Evolutionary conservation across 2,329 filamentous ascomycete genomes (phyloP).

Genomic region (Aureobasidium leucospermi): DNA sequence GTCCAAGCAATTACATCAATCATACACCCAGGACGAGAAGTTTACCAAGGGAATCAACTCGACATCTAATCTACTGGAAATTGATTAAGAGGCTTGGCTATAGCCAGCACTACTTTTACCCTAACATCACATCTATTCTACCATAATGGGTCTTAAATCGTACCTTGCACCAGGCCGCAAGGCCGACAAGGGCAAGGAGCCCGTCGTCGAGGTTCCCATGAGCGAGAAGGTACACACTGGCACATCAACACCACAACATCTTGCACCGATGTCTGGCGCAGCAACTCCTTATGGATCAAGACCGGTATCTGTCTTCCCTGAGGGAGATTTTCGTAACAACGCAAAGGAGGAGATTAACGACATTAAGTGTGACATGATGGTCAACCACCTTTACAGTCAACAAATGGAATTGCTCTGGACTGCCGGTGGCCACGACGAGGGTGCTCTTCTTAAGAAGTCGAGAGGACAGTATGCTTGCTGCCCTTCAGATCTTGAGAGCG

Average conservation of each 20-base stretch:
- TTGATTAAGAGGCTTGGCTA: slow-evolving; percentile 7
- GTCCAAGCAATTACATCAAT: slow-evolving; percentile 1
- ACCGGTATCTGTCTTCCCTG: slow-evolving; percentile 29
- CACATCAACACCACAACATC: slow-evolving; percentile 10
- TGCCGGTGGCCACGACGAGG: slow-evolving; percentile 42
- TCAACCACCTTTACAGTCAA: slow-evolving; percentile 56
- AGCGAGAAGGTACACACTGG: slow-evolving; percentile 8
- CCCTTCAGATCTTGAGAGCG: slow-evolving; percentile 39
- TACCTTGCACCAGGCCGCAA: slow-evolving; percentile 17
- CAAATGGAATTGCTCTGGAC: slow-evolving; percentile 52
- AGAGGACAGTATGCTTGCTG: slow-evolving; percentile 46
- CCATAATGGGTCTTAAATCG: slow-evolving; percentile 16
- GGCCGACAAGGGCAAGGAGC: slow-evolving; percentile 10
- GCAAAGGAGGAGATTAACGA: slow-evolving; percentile 41
- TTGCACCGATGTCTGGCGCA: neutral
- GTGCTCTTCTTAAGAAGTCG: slow-evolving; percentile 48
- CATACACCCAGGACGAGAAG: neutral
- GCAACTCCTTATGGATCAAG: slow-evolving; percentile 24
- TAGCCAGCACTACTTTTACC: neutral
- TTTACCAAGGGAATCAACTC: neutral
- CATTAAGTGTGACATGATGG: slow-evolving; percentile 55
- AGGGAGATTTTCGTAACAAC: slow-evolving; percentile 31
- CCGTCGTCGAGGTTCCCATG: neutral
- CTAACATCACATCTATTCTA: neutral
- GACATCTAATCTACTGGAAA: neutral